phyloP scores from a whole-genome alignment of 176 grass and related monocot genomes.

The Aegilops tauschii region DNA sequence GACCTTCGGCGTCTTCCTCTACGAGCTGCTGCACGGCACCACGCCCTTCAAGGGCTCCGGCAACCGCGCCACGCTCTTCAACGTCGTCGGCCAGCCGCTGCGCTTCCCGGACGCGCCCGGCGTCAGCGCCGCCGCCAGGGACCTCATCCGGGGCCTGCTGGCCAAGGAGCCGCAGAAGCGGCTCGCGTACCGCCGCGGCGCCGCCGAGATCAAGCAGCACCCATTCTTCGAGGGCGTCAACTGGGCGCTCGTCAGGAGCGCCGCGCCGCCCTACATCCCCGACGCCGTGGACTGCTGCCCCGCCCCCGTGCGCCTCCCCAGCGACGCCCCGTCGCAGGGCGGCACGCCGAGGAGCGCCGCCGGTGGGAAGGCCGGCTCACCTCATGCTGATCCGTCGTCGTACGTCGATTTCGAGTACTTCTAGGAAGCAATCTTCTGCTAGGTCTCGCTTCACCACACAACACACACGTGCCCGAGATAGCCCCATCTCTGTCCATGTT shows the following conservation, averaged over 20 bases:
- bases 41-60: constrained; percentile 93
- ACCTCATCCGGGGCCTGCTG: constrained; percentile 80
- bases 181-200: constrained; percentile 66
- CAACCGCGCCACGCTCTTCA: constrained; percentile 85
- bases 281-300: constrained; percentile 23
- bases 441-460: background rate
- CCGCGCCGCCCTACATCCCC: constrained; percentile 66
- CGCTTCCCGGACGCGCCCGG: constrained; percentile 68
- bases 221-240: constrained; percentile 85
- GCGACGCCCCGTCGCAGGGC: background rate
- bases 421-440: background rate
- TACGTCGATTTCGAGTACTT: constrained; percentile 82
- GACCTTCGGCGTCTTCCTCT: constrained; percentile 90
- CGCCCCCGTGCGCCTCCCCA: no score
- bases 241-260: constrained; percentile 88
- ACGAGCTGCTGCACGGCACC: constrained; percentile 76
- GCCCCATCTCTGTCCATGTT: background rate
- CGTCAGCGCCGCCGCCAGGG: constrained; percentile 61
- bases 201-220: constrained; percentile 84
- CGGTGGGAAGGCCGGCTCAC: constrained; percentile 27
- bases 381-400: constrained; percentile 48
- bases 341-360: constrained; percentile 22
- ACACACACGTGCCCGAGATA: background rate
- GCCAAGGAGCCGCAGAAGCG: constrained; percentile 75
- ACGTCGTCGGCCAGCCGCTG: constrained; percentile 83